Percentiles rank a stretch among this genome's conserved stretches.
phyloP scores from a whole-genome alignment of 2,329 filamentous ascomycete species.

The Pseudogymnoascus sp. region DNA sequence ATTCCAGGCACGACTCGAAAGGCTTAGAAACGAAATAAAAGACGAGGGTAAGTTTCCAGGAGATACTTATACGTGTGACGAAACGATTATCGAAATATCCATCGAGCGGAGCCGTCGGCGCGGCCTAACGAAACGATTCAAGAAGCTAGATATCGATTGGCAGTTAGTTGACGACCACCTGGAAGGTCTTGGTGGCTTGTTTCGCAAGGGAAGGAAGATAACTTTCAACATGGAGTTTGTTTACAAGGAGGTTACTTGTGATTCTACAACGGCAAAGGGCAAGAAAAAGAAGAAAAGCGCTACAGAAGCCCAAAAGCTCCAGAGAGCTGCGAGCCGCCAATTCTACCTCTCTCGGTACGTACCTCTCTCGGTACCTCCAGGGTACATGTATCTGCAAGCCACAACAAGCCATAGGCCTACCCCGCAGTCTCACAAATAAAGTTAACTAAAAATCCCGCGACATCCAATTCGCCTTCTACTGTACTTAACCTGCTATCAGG shows the following conservation, averaged over 20 bases:
- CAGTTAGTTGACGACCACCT: conserved; percentile 17
- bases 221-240: conserved; percentile 18
- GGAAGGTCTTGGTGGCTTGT: conserved; percentile 18
- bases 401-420: too few relatives aligned
- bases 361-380: too few relatives aligned
- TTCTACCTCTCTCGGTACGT: too few relatives aligned
- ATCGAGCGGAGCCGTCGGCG: conserved; percentile 15
- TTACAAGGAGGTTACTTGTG: conserved; percentile 18
- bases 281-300: conserved; percentile 18
- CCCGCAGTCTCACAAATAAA: too few relatives aligned
- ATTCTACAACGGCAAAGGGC: conserved; percentile 15
- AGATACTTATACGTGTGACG: conserved; percentile 14
- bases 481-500: too few relatives aligned
- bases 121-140: conserved; percentile 17
- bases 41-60: conserved; percentile 16
- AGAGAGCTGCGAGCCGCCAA: neutral
- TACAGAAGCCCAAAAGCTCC: conserved; percentile 6
- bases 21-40: conserved; percentile 1
- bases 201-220: conserved; percentile 18
- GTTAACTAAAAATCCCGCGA: too few relatives aligned
- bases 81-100: conserved; percentile 18
- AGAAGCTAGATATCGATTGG: conserved; percentile 19
- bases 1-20: conserved; percentile 14
- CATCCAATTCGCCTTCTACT: too few relatives aligned
- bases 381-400: too few relatives aligned